phyloP scores from a whole-genome alignment of 2,329 filamentous ascomycete species.

The Triangularia setosa region DNA sequence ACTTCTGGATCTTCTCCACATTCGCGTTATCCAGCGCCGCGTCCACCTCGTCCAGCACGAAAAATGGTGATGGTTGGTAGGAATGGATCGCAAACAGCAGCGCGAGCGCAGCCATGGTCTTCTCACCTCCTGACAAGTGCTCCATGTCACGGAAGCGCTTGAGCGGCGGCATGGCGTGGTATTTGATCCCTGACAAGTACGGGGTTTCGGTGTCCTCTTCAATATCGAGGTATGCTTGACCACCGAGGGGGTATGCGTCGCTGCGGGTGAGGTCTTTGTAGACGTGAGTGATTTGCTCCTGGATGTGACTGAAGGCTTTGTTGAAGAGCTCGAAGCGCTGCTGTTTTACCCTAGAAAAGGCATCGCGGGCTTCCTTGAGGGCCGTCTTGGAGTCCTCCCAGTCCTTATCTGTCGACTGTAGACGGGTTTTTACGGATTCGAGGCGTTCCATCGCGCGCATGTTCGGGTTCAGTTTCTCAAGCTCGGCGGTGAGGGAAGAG shows the following conservation, averaged over 20 bases:
- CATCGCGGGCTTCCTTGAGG: constrained; percentile 47
- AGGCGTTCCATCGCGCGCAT: constrained; percentile 93
- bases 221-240: constrained; percentile 82
- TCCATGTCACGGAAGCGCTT: constrained; percentile 99
- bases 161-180: constrained; percentile 96
- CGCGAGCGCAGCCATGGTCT: constrained; percentile 97
- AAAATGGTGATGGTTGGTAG: constrained; percentile 94
- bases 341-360: constrained; percentile 75
- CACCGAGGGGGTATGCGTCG: constrained; percentile 87
- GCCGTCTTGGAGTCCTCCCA: constrained; percentile 78
- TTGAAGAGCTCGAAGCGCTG: constrained; percentile 88
- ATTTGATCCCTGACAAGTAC: constrained; percentile 93
- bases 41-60: constrained; percentile 96
- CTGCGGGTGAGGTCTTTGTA: constrained; percentile 94
- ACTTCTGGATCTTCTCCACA: constrained; percentile 92
- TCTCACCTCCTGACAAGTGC: constrained; percentile 93
- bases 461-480: constrained; percentile 95
- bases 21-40: constrained; percentile 98
- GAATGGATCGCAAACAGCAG: constrained; percentile 94
- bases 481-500: constrained; percentile 65
- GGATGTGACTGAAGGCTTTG: constrained; percentile 91
- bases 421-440: constrained; percentile 76
- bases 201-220: constrained; percentile 93
- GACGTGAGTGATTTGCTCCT: constrained; percentile 86
- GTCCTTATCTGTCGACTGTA: constrained; percentile 81